Conservation (phyloP, 345 rosid genomes). For the Eucalyptus regnans region DNA sequence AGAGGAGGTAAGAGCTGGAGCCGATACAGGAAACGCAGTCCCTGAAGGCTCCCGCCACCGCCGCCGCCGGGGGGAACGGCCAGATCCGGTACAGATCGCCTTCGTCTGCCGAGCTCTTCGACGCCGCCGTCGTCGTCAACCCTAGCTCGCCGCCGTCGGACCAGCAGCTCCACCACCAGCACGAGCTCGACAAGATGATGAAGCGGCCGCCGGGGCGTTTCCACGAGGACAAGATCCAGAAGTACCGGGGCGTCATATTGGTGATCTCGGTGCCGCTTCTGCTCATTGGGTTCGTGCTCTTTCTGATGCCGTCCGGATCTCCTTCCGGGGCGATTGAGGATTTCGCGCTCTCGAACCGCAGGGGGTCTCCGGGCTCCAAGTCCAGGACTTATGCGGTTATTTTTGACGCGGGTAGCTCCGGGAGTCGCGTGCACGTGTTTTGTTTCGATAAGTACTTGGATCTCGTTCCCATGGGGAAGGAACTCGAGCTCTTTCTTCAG, state of each 20-base stretch:
- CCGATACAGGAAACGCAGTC: slow-evolving; percentile 60
- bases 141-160: slow-evolving; percentile 10
- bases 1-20: slow-evolving; percentile 51
- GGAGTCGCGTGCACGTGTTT: slow-evolving; percentile 90
- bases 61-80: slow-evolving; percentile 63
- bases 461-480: slow-evolving; percentile 82
- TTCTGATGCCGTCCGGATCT: slow-evolving; percentile 46
- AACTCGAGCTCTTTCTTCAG: slow-evolving; percentile 69
- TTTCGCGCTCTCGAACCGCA: slow-evolving; percentile 29
- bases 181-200: slow-evolving; percentile 36
- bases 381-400: slow-evolving; percentile 59
- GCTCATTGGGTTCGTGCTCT: slow-evolving; percentile 43
- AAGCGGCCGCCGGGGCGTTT: slow-evolving; percentile 42
- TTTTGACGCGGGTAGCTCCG: slow-evolving; percentile 95
- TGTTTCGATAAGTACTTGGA: slow-evolving; percentile 85
- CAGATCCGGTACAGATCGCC: slow-evolving; percentile 91
- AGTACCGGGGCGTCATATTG: slow-evolving; percentile 47
- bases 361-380: slow-evolving; percentile 24
- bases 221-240: slow-evolving; percentile 69
- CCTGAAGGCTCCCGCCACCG: slow-evolving; percentile 44
- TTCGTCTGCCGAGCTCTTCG: slow-evolving; percentile 46
- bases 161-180: slow-evolving; percentile 7
- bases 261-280: slow-evolving; percentile 60
- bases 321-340: slow-evolving; percentile 28
- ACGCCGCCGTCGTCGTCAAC: slow-evolving; percentile 2